Base-by-base conservation (phyloP, 2,329 filamentous ascomycete species). In the Balansia obtecta region DNA sequence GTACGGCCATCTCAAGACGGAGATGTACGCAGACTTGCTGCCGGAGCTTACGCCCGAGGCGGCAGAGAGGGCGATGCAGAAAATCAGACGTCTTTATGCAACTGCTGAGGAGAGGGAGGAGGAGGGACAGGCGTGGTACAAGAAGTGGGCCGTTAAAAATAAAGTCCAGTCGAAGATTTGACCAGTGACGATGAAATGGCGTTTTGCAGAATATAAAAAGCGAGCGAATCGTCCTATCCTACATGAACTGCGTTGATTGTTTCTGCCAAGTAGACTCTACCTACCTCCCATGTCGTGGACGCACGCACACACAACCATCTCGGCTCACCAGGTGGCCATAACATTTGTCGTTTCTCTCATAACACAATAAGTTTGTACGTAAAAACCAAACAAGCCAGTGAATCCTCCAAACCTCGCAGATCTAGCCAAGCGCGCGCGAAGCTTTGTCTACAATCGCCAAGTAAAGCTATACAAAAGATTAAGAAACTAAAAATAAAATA, bases 21-120 rank as follows among this genome's bases (percentile, higher is more conserved):
- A 90, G 68, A 84, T 91, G 79, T 88, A 83, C 64, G 72, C 79
- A n/a, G 79, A 85, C 61, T 76, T 78, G 4, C 62, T 88, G 32
- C 74, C 65, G 13, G 70, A 80, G 57, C 63, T 89, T 55, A 76
- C 75, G 52, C 71, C 74, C 53, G 74, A 80, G 59, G 69, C 69
- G 57, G 66, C 72, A 49, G 74, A 73, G 57, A 69, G 70, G 44
- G 65, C 65, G 13, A 55, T 63, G 49, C 60, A 65, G 53, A 63
- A 65, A 55, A 65, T 60, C 46, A 18, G 15, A 2, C 8, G n/a
- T 18, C 10, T 37, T 12, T 47, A 40, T 18, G 9, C 20, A 15
- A 34, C 3, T 32, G 71, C 71, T 51, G 64, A 65, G 4, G 68
- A 68, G 56, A 66, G 71, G 48, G 59, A 64, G 58, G 70, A 68